These are phyloP conservation scores for Aspergillus sojae DNA, from an alignment of 2,329 filamentous ascomycete species.

Conservation along the genomic window DNA sequence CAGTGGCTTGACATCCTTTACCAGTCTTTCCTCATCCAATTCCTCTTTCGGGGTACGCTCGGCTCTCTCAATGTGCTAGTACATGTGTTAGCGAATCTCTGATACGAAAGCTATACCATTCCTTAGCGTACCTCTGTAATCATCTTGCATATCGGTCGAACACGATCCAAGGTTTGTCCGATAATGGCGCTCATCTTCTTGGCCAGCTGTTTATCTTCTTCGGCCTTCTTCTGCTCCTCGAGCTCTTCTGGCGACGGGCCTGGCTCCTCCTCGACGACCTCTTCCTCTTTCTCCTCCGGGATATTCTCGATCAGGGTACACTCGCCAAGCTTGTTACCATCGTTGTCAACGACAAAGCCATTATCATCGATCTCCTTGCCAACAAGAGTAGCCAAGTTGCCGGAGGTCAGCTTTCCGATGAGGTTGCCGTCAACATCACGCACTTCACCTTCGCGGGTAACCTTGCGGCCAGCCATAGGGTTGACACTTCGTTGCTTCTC, in stretches of 20 bases:
- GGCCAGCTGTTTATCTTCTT: constrained; percentile 74
- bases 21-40: constrained; percentile 85
- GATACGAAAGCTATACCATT: not conserved
- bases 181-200: constrained; percentile 73
- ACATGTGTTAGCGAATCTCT: not conserved
- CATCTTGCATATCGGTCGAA: constrained; percentile 82
- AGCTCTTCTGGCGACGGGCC: constrained; percentile 47
- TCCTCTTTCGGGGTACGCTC: constrained; percentile 83
- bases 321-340: constrained; percentile 66
- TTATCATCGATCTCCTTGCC: constrained; percentile 51
- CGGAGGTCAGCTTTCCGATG: constrained; percentile 49
- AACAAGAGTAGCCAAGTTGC: constrained; percentile 45
- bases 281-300: constrained; percentile 42
- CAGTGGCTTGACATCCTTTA: constrained; percentile 81
- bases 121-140: constrained; percentile 69
- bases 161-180: constrained; percentile 77
- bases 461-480: constrained; percentile 59
- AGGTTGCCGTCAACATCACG: constrained; percentile 50
- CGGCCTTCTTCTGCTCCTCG: constrained; percentile 61
- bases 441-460: constrained; percentile 56
- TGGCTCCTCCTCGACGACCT: constrained; percentile 32
- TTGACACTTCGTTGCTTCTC: constrained; percentile 58
- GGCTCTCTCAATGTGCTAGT: constrained; percentile 73
- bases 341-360: constrained; percentile 59
- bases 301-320: constrained; percentile 65